A percentile compares a stretch with the other conserved stretches of the same genome.
phyloP scores from a whole-genome alignment of 2,329 filamentous ascomycete species.

The Trichoderma pleuroti region DNA sequence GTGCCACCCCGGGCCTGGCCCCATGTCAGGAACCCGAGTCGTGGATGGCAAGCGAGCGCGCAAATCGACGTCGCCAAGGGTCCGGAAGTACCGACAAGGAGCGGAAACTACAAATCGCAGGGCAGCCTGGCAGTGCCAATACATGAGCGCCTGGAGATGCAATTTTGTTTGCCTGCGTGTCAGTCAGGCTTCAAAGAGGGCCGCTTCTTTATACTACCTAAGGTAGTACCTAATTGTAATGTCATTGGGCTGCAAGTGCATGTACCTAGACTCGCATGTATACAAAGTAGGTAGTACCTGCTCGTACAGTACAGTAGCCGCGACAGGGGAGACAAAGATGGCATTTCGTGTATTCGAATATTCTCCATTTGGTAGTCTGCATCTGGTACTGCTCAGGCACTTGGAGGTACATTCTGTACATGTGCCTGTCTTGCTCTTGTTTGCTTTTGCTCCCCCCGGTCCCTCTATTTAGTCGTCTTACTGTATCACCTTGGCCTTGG shows the following conservation, averaged over 20 bases:
- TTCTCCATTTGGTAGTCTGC: background rate
- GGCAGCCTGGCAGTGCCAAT: background rate
- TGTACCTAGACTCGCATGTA: background rate
- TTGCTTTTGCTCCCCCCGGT: background rate
- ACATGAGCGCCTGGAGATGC: background rate
- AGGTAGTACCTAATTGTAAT: too few species aligned
- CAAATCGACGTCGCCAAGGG: conserved; percentile 15
- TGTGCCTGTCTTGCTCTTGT: background rate
- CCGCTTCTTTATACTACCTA: background rate
- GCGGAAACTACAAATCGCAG: background rate
- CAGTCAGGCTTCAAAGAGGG: background rate
- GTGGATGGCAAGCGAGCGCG: conserved; percentile 15
- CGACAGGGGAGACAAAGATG: background rate
- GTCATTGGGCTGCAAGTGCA: background rate
- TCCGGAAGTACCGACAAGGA: conserved; percentile 15
- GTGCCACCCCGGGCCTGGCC: background rate
- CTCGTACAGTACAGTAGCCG: background rate
- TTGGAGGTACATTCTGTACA: background rate
- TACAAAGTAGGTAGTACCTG: background rate
- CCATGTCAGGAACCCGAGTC: conserved; percentile 16
- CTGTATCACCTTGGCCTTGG: background rate
- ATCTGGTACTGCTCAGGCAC: background rate
- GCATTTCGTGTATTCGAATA: background rate
- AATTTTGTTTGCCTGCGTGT: background rate
- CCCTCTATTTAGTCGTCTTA: background rate